A percentile compares a stretch with the other conserved stretches of the same genome.
These are phyloP conservation scores for Plasmodium berghei DNA, from an alignment of 169 alveolate genomes.

Conservation along the genomic window DNA sequence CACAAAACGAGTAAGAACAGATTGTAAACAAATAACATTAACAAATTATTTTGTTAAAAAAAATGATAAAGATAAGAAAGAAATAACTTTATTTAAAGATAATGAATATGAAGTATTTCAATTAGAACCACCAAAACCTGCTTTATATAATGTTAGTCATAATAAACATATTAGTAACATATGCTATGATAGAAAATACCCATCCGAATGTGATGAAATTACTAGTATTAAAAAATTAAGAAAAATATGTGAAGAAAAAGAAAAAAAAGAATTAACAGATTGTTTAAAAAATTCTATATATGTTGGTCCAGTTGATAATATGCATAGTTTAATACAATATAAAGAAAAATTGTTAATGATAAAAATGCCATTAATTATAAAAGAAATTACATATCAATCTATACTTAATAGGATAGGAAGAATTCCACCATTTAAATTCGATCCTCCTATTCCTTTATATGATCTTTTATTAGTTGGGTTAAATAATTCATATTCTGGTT, in stretches of 20 bases:
- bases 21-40: constrained; percentile 38
- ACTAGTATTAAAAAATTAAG: constrained; percentile 44
- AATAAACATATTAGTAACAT: constrained; percentile 44
- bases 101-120: constrained; percentile 45
- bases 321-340: constrained; percentile 83
- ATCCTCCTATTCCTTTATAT: constrained; percentile 78
- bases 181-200: constrained; percentile 19
- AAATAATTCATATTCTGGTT: constrained; percentile 58
- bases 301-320: constrained; percentile 84
- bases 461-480: constrained; percentile 78
- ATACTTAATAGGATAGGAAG: constrained; percentile 84
- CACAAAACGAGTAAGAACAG: constrained; percentile 61
- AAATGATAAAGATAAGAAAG: neutral
- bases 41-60: constrained; percentile 62
- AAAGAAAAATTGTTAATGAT: constrained; percentile 78
- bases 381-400: constrained; percentile 82
- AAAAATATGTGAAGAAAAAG: constrained; percentile 68
- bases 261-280: constrained; percentile 77
- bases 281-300: constrained; percentile 78
- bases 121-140: constrained; percentile 39
- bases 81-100: constrained; percentile 6
- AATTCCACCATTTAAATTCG: constrained; percentile 80
- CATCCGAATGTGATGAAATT: constrained; percentile 41
- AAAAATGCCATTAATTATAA: constrained; percentile 73
- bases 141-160: constrained; percentile 19